Conservation (phyloP, 495 filamentous ascomycete genomes). For the Penicillium herquei region DNA sequence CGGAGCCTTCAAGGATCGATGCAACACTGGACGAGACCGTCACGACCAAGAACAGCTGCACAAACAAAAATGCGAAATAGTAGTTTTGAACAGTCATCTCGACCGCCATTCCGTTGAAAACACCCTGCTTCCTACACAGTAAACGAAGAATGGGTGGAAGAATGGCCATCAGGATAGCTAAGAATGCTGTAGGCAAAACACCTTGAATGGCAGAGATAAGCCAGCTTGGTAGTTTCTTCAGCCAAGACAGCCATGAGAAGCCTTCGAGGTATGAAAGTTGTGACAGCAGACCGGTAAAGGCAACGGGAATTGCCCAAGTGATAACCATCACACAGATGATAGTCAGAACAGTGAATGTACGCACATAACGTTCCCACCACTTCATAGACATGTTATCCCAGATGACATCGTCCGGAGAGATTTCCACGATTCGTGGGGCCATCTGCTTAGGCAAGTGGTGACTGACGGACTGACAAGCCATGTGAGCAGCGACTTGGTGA, state of each 20-base stretch:
- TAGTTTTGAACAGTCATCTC: slow-evolving; percentile 85
- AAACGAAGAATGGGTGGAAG: slow-evolving; percentile 77
- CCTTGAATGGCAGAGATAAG: slow-evolving; percentile 76
- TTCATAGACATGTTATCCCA: slow-evolving; percentile 98
- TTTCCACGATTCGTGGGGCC: slow-evolving; percentile 89
- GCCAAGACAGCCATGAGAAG: slow-evolving; percentile 69
- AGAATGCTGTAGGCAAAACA: slow-evolving; percentile 77
- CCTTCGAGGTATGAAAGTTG: slow-evolving; percentile 68
- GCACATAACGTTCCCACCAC: slow-evolving; percentile 89
- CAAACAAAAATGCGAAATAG: slow-evolving; percentile 93
- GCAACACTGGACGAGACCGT: slow-evolving; percentile 79
- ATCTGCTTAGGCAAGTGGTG: slow-evolving; percentile 94
- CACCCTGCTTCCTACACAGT: slow-evolving; percentile 72
- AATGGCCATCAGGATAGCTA: slow-evolving; percentile 76
- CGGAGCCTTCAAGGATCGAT: slow-evolving; percentile 59
- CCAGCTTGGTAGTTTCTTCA: slow-evolving; percentile 59
- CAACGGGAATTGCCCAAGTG: slow-evolving; percentile 88
- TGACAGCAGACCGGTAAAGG: slow-evolving; percentile 79
- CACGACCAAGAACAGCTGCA: slow-evolving; percentile 92
- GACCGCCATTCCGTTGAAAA: slow-evolving; percentile 76
- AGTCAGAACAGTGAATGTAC: slow-evolving; percentile 63
- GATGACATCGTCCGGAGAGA: slow-evolving; percentile 88
- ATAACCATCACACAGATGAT: slow-evolving; percentile 75
- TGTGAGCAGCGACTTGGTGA: slow-evolving; percentile 94
- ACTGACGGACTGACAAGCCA: slow-evolving; percentile 91